phyloP scores from a whole-genome alignment of 257 asterid genomes.

The Nicotiana paniculata region DNA sequence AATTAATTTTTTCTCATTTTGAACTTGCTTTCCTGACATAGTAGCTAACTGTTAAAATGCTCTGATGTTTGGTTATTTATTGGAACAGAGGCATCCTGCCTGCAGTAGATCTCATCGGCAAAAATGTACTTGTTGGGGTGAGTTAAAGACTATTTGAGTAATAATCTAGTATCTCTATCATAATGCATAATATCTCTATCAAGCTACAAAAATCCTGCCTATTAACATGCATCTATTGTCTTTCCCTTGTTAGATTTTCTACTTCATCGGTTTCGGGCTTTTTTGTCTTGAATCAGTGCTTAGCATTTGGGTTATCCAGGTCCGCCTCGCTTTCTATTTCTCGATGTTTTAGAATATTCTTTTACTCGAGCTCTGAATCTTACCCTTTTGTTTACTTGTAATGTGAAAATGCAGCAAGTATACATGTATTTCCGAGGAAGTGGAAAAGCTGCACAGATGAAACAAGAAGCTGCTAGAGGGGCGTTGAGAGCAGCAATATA shows the following conservation, averaged over 20 bases:
- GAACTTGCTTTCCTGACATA: not conserved
- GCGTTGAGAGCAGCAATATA: slow-evolving; percentile 43
- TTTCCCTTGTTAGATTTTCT: slow-evolving; percentile 54
- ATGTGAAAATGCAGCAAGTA: slow-evolving; percentile 40
- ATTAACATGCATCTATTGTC: not conserved
- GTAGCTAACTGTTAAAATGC: not conserved
- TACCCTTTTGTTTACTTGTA: not conserved
- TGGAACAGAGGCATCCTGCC: slow-evolving; percentile 87
- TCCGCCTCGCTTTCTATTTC: not conserved
- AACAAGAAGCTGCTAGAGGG: slow-evolving; percentile 48
- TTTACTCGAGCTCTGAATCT: not conserved
- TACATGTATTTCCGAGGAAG: slow-evolving; percentile 60
- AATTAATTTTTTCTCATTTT: not conserved
- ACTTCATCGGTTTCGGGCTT: slow-evolving; percentile 89
- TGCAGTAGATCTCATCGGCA: slow-evolving; percentile 81
- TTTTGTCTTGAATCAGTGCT: slow-evolving; percentile 84
- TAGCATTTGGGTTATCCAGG: slow-evolving; percentile 99
- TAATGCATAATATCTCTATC: not conserved
- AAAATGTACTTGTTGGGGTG: slow-evolving; percentile 83
- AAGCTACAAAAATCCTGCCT: not conserved
- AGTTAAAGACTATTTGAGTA: slow-evolving; percentile 14
- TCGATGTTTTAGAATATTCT: not conserved
- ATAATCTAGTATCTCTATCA: not conserved
- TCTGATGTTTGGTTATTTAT: slow-evolving; percentile 13
- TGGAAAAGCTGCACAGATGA: slow-evolving; percentile 49